These are phyloP conservation scores for Penicillium lividum DNA, from an alignment of 495 filamentous ascomycete species.

Conservation along the genomic window DNA sequence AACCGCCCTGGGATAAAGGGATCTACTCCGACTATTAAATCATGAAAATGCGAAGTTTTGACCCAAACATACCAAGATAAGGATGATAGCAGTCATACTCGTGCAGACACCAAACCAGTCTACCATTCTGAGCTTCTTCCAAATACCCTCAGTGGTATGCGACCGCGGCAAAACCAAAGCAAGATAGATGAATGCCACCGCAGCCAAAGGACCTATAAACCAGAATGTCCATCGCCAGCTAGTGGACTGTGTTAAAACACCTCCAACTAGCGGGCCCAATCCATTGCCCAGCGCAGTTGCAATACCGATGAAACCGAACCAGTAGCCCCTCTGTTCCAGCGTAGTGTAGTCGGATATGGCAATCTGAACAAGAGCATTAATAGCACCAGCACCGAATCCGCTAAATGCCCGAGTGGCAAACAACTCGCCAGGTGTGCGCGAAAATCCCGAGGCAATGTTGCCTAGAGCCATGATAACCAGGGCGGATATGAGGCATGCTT, in stretches of 20 bases:
- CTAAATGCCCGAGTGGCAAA: conserved; percentile 21
- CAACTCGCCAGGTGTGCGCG: conserved; percentile 20
- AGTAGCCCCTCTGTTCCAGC: conserved; percentile 48
- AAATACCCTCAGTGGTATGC: conserved; percentile 31
- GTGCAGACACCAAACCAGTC: conserved; percentile 31
- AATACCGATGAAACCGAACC: conserved; percentile 46
- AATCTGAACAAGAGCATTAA: conserved; percentile 34
- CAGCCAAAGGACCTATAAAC: conserved; percentile 31
- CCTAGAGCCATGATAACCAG: conserved; percentile 27
- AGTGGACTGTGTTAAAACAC: conserved; percentile 33
- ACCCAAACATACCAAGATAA: conserved; percentile 32
- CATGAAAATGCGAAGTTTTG: too few relatives aligned
- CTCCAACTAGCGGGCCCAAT: conserved; percentile 48
- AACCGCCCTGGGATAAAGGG: conserved; percentile 41
- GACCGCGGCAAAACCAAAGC: conserved; percentile 37
- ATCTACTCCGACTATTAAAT: conserved; percentile 9
- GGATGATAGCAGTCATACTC: conserved; percentile 31
- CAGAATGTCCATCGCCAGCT: conserved; percentile 51
- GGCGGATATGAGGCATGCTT: conserved; percentile 22
- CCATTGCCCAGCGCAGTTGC: conserved; percentile 46
- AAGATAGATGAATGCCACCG: conserved; percentile 25
- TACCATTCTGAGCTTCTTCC: conserved; percentile 36
- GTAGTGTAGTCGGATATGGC: conserved; percentile 43
- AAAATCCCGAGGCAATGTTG: conserved; percentile 27
- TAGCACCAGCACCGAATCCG: conserved; percentile 22